Percentiles rank a stretch among this genome's conserved stretches.
These are phyloP conservation scores for Solanum chilense DNA, from an alignment of 257 asterid species.

Conservation along the genomic window DNA sequence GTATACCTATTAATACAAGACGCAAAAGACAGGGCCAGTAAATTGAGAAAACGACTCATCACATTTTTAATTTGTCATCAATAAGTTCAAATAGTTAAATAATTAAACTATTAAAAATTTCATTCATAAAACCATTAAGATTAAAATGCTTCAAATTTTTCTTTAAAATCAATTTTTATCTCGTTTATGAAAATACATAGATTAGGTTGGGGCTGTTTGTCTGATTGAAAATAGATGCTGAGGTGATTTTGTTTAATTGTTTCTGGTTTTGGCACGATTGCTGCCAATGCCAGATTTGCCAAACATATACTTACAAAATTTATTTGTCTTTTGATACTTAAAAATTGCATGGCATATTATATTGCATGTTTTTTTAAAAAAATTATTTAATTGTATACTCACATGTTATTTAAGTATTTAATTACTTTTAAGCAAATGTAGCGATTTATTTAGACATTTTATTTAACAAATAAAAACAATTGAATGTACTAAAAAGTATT, in stretches of 20 bases:
- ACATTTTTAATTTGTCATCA: neutral
- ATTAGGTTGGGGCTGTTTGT: neutral
- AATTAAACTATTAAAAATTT: no score
- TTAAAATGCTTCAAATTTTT: no score
- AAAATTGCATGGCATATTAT: neutral
- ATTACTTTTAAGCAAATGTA: neutral
- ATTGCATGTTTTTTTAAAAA: neutral
- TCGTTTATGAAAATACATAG: neutral
- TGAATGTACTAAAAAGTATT: no score
- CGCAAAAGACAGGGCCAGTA: neutral
- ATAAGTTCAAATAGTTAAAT: no score
- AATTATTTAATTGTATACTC: neutral
- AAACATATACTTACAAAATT: neutral
- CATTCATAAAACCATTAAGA: no score
- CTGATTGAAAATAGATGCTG: conserved; percentile 6
- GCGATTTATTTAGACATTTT: neutral
- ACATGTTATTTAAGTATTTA: neutral
- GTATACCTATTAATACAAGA: neutral
- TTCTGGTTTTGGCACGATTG: neutral
- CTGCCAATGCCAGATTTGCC: neutral
- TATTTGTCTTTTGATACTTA: neutral
- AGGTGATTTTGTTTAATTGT: conserved; percentile 1
- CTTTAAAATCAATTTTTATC: no score
- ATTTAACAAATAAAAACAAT: neutral
- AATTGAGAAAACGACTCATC: neutral